Conservation (phyloP, 2,329 filamentous ascomycete genomes). For the Laburnicola sp. region DNA sequence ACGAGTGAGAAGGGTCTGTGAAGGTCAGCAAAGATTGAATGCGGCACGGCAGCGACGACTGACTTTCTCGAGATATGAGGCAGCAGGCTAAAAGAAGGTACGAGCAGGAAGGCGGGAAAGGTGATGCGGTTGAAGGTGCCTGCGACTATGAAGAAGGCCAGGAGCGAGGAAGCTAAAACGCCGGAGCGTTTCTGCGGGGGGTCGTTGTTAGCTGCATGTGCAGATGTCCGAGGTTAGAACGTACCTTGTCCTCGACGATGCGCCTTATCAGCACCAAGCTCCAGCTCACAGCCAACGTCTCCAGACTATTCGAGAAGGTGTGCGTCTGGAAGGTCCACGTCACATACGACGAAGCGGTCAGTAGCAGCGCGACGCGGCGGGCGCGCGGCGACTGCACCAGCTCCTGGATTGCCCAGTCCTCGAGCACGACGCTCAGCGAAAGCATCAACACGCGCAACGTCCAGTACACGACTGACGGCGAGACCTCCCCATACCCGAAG, state of each 20-base stretch:
- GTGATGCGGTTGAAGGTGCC: conserved; percentile 97
- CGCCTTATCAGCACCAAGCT: conserved; percentile 87
- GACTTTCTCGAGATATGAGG: conserved; percentile 84
- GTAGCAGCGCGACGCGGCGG: conserved; percentile 74
- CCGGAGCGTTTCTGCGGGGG: conserved; percentile 71
- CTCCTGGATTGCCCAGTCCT: conserved; percentile 97
- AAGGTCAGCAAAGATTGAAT: conserved; percentile 10
- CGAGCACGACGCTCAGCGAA: conserved; percentile 88
- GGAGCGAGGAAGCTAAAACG: conserved; percentile 71
- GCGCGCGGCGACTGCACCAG: conserved; percentile 72
- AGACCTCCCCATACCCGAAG: conserved; percentile 75
- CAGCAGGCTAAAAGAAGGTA: conserved; percentile 80
- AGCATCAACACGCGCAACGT: conserved; percentile 89
- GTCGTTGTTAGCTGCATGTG: conserved; percentile 40
- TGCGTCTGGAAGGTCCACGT: conserved; percentile 99
- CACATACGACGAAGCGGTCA: conserved; percentile 95
- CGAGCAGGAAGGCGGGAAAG: conserved; percentile 86
- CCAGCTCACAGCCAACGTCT: conserved; percentile 92
- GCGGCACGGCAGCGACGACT: conserved; percentile 34
- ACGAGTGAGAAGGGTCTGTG: conserved; percentile 61
- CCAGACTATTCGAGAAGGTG: conserved; percentile 96
- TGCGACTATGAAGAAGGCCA: conserved; percentile 80
- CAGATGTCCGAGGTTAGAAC: conserved; percentile 33
- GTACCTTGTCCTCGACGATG: conserved; percentile 77
- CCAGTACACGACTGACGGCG: conserved; percentile 89